Base-by-base conservation (phyloP, 164 flowering plant genomes). In the Magnolia changhungtana region DNA sequence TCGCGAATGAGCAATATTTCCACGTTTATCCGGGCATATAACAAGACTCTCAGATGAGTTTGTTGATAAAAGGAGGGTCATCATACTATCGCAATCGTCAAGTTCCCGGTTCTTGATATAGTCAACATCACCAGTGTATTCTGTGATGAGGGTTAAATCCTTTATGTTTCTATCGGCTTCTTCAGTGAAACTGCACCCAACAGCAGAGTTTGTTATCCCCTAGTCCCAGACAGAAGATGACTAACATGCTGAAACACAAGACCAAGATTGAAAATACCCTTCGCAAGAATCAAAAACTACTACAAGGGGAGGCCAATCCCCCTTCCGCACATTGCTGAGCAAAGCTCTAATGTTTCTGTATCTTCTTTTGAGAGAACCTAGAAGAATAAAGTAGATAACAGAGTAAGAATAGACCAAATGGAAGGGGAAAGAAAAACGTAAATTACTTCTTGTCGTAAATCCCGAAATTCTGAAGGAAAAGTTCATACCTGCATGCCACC, bases 1-100 rank as follows among this genome's bases (percentile, higher is more conserved):
- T 95, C 98, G 0, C 97, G 85, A 4, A 95, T 87, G 50, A 95
- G 91, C 84, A 81, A 92, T 86, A 67, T 92, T 92, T 76, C 94
- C 91, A 49, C 86, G 90, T 72, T 82, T 87, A 74, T 92, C 94
- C 72, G 94, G 92, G 75, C 94, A 92, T 66, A 92, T 83, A 69
- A 92, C 90, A 72, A 92, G 90, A 71, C 90, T 89, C 61, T 81
- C 78, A 21, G 86, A 87, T 49, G 88, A 81, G 29, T 89, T 84
- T 51, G 67, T 75, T 29, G 91, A 83, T 51, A 76, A 74, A 74
- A 92, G 91, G 73, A 92, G 94, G 69, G 92, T 88, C 94, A 92
- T 92, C 90, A 89, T 72, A 76, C 96, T 88, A 72, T 92, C 92
- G 55, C 90, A 86, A 73, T 92, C 96, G 75, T 90, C 94, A 74